A percentile compares a stretch with the other conserved stretches of the same genome.
Evolutionary conservation across 169 alveolate species (phyloP).

Genomic region (Babesia sp.): DNA sequence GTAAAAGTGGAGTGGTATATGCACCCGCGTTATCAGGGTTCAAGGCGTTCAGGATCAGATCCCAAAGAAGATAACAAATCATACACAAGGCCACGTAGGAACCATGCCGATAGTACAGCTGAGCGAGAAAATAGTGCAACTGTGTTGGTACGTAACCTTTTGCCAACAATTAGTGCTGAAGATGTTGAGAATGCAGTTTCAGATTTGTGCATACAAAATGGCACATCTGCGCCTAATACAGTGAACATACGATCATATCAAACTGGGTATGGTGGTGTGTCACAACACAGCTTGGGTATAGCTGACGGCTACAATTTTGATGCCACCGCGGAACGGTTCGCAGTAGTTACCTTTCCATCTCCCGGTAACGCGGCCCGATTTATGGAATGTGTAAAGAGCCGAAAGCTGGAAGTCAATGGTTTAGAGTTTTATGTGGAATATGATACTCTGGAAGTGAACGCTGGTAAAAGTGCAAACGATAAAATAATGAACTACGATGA

Average conservation of each 20-base stretch:
- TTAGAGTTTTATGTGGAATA: constrained; percentile 50
- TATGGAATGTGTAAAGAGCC: constrained; percentile 36
- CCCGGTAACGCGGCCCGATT: constrained; percentile 48
- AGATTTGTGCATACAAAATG: constrained; percentile 70
- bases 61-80: background rate
- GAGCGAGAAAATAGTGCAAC: constrained; percentile 46
- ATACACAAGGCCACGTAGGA: background rate
- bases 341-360: constrained; percentile 61
- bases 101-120: background rate
- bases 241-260: constrained; percentile 20
- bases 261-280: background rate
- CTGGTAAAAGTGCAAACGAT: constrained; percentile 18
- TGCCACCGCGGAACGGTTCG: constrained; percentile 26
- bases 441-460: constrained; percentile 55
- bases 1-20: constrained; percentile 9
- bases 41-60: background rate
- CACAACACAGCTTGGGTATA: background rate
- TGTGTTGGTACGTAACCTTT: constrained; percentile 44
- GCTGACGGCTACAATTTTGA: no score
- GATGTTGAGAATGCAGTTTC: constrained; percentile 72
- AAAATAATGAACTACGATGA: constrained; percentile 27
- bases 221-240: constrained; percentile 70
- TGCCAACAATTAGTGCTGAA: constrained; percentile 59
- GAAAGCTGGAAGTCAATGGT: constrained; percentile 21
- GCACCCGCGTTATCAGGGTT: constrained; percentile 2